Evolutionary conservation across 208 protist genomes (phyloP).

Genomic region (Angomonas ambiguus): DNA sequence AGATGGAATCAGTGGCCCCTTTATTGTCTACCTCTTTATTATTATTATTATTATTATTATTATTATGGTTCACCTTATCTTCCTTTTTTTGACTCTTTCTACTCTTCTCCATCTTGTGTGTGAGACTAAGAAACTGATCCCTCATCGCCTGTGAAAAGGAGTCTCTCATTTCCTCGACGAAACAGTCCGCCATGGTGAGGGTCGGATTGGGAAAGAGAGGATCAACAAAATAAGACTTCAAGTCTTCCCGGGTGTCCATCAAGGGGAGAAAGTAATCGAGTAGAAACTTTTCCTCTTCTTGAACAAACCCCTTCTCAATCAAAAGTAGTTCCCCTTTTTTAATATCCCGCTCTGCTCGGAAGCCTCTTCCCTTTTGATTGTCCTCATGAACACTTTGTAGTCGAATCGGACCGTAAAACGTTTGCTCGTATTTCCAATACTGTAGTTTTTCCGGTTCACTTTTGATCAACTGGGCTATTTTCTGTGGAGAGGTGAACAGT

Average conservation of each 20-base stretch:
- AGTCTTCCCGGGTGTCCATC: background rate
- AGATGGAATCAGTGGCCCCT: background rate
- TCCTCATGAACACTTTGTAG: background rate
- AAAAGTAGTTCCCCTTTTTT: slow-evolving; percentile 3
- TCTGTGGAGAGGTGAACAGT: slow-evolving; percentile 1
- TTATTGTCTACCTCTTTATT: background rate
- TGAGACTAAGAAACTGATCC: slow-evolving; percentile 1
- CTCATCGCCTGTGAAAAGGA: slow-evolving; percentile 10
- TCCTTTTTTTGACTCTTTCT: background rate
- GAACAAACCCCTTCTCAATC: slow-evolving; percentile 8
- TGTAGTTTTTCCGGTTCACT: background rate
- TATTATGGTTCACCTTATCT: too few species aligned
- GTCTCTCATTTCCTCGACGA: background rate
- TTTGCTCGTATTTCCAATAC: background rate
- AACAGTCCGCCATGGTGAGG: slow-evolving; percentile 2
- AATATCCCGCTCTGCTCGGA: slow-evolving; percentile 3
- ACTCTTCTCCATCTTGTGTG: background rate
- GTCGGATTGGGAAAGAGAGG: slow-evolving; percentile 1
- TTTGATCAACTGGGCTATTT: background rate
- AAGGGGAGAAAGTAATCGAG: background rate
- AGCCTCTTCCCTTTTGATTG: slow-evolving; percentile 4
- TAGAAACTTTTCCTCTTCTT: background rate
- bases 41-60: too few species aligned
- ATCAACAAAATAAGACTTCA: background rate
- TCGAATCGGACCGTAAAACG: background rate